Percentiles rank a stretch among this genome's conserved stretches.
Evolutionary conservation across 495 filamentous ascomycete species (phyloP).

Genomic region (Bacidia gigantensis): DNA sequence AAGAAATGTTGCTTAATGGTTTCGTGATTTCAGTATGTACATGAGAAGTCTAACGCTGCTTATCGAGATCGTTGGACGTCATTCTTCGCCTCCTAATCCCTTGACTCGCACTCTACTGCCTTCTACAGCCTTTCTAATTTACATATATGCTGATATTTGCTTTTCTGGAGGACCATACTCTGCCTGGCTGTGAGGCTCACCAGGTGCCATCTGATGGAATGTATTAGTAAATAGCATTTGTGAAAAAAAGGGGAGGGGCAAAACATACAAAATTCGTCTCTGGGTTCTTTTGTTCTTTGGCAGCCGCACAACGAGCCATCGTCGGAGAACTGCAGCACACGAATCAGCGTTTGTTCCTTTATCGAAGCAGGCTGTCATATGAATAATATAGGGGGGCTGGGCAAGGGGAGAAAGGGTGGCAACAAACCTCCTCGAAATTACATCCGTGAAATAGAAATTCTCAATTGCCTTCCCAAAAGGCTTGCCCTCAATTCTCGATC

Average conservation of each 20-base stretch:
- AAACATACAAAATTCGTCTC: slow-evolving; percentile 66
- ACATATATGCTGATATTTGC: slow-evolving; percentile 9
- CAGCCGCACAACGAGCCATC: slow-evolving; percentile 88
- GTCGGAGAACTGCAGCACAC: slow-evolving; percentile 59
- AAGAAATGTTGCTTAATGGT: too few species aligned
- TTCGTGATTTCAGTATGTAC: background rate
- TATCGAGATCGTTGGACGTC: background rate
- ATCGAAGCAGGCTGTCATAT: background rate
- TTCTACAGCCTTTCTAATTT: background rate
- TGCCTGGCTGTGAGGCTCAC: slow-evolving; percentile 26
- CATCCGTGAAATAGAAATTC: slow-evolving; percentile 96
- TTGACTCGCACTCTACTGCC: too few species aligned
- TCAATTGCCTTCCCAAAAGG: slow-evolving; percentile 73
- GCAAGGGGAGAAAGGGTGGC: background rate
- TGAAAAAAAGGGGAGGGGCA: slow-evolving; percentile 77
- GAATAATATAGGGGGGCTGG: too few species aligned
- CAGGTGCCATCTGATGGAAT: slow-evolving; percentile 71
- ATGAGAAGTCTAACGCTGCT: background rate
- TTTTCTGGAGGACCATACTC: slow-evolving; percentile 9
- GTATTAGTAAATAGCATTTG: slow-evolving; percentile 57
- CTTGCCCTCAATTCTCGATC: slow-evolving; percentile 42
- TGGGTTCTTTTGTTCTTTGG: slow-evolving; percentile 55
- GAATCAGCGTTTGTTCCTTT: slow-evolving; percentile 23
- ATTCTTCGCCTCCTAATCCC: too few species aligned
- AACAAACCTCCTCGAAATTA: slow-evolving; percentile 78